Percentiles rank a stretch among this genome's conserved stretches.
These are phyloP conservation scores for Fusarium penzigii DNA, from an alignment of 2,329 filamentous ascomycete genomes.

Conservation along the genomic window DNA sequence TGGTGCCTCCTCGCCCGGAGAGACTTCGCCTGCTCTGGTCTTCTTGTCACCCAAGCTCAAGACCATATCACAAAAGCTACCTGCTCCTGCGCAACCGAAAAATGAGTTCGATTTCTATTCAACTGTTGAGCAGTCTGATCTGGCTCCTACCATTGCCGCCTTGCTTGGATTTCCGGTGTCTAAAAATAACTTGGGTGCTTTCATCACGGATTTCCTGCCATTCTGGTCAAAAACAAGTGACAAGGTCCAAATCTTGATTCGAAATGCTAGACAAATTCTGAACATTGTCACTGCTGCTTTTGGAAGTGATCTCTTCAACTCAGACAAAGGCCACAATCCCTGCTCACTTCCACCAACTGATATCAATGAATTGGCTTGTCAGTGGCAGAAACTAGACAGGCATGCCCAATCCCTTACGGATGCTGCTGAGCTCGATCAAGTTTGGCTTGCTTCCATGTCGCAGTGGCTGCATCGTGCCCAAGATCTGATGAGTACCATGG, in stretches of 20 bases:
- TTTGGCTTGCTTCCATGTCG: slow-evolving; percentile 46
- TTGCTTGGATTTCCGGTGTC: slow-evolving; percentile 86
- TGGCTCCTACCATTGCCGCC: slow-evolving; percentile 85
- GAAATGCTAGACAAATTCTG: slow-evolving; percentile 81
- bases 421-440: slow-evolving; percentile 32
- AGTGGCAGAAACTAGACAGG: slow-evolving; percentile 54
- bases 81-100: slow-evolving; percentile 58
- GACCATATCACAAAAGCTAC: slow-evolving; percentile 45
- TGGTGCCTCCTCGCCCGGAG: slow-evolving; percentile 87
- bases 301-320: slow-evolving; percentile 46
- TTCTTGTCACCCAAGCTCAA: slow-evolving; percentile 86
- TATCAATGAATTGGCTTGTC: slow-evolving; percentile 65
- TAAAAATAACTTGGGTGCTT: slow-evolving; percentile 84
- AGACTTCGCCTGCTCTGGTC: slow-evolving; percentile 89
- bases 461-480: slow-evolving; percentile 74
- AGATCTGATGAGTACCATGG: slow-evolving; percentile 79
- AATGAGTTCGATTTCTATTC: slow-evolving; percentile 83
- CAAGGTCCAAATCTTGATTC: slow-evolving; percentile 67
- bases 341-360: slow-evolving; percentile 38
- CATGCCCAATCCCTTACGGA: slow-evolving; percentile 25
- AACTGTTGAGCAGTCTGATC: slow-evolving; percentile 88
- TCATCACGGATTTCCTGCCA: slow-evolving; percentile 75
- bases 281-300: slow-evolving; percentile 76
- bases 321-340: slow-evolving; percentile 35
- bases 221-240: slow-evolving; percentile 65